These are phyloP conservation scores for Ceratocystis huliohia DNA, from an alignment of 2,329 filamentous ascomycete genomes.

Conservation along the genomic window DNA sequence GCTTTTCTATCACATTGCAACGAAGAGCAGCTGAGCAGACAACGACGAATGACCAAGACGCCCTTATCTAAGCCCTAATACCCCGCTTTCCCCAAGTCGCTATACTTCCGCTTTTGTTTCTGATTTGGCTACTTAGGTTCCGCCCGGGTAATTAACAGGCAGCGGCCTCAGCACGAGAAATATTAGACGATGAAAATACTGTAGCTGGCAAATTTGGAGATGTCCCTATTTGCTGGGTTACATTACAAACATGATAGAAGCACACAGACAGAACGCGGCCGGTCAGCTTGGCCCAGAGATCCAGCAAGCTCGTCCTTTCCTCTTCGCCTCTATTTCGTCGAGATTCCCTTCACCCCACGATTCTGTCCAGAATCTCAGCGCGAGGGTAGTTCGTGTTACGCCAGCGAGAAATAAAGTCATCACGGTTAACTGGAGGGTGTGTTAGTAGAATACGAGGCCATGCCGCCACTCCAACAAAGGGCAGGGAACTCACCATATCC, in stretches of 20 bases:
- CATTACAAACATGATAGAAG: not conserved
- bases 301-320: not conserved
- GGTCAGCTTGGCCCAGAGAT: not conserved
- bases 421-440: conserved; percentile 51
- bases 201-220: too few relatives aligned
- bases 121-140: not conserved
- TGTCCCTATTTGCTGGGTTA: too few relatives aligned
- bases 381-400: conserved; percentile 53
- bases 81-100: not conserved
- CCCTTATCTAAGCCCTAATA: not conserved
- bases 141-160: not conserved
- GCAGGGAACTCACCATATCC: conserved; percentile 58
- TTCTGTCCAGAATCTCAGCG: conserved; percentile 29
- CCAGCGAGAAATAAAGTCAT: conserved; percentile 69
- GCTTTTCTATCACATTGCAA: too few relatives aligned
- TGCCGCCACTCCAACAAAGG: not conserved
- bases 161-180: not conserved
- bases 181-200: not conserved
- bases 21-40: too few relatives aligned
- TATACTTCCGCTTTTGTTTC: not conserved
- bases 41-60: too few relatives aligned
- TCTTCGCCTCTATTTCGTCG: not conserved
- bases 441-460: not conserved
- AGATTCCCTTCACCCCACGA: conserved; percentile 18
- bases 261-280: not conserved